Base-by-base conservation (phyloP, 371 early-diverging fungal species). In the Zopfochytrium polystomum region DNA sequence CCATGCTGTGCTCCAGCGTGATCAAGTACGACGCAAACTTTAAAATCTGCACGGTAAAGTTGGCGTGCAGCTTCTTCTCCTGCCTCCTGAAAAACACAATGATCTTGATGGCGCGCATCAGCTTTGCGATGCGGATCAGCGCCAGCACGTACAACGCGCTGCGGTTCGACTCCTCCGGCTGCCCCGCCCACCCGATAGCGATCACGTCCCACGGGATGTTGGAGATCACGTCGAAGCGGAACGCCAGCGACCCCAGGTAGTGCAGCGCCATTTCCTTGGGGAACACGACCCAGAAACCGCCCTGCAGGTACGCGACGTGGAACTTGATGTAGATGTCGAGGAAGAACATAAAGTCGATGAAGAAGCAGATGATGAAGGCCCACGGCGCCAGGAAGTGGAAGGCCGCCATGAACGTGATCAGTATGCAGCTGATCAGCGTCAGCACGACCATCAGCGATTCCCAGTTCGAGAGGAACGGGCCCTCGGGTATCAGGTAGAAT, bases 271-370 rank as follows among this genome's bases (percentile, higher is more conserved):
- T 79, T 52, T 79, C 77, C 54, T 74, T 76, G 11, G 76, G 71
- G 52, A 79, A 79, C 3, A 79, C 72, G 27, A 79, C 77, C 76
- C 76, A 79, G 47, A 79, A 73, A n/a, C 79, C 79, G 34, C 70
- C 66, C 31, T 74, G 68, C 6, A 79, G 68, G 63, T 76, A 79
- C 20, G 77, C 73, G 18, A 70, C 50, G 61, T 79, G 76, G 53
- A 73, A 76, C 63, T 70, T 72, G 62, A 71, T 59, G 66, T 67
- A 77, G 22, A 79, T 75, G 51, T 79, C 79, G 54, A 70, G 26
- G 22, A 79, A 44, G 63, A 68, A 79, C 30, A 74, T 25, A 27
- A 69, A 38, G 57, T 79, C 79, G 58, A 79, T 63, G 20, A 70
- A 6, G 65, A 71, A 79, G 55, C 63, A 56, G 42, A 64, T 54